phyloP scores from a whole-genome alignment of 1,284 basidiomycete genomes.

The Ceratobasidium sp. region DNA sequence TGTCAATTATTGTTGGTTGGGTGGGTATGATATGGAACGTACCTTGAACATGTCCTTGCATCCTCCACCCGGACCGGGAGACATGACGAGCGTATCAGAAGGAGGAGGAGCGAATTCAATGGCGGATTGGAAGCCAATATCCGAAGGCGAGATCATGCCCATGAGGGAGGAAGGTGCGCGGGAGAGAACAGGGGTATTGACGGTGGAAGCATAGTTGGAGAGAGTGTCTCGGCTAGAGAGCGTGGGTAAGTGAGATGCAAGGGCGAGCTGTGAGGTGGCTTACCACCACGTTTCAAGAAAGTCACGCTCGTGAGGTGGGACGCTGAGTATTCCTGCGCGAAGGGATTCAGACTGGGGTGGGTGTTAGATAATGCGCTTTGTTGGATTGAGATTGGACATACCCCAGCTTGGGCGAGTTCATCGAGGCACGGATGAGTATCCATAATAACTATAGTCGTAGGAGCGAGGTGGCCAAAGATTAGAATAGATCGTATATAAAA shows the following conservation, averaged over 20 bases:
- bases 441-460: constrained; percentile 3
- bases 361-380: background rate
- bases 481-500: background rate
- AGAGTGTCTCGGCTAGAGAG: constrained; percentile 7
- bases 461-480: too few species aligned
- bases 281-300: constrained; percentile 31
- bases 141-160: constrained; percentile 11
- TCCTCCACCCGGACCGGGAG: constrained; percentile 18
- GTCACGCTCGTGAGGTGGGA: constrained; percentile 20
- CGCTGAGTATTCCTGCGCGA: constrained; percentile 3
- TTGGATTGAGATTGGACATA: background rate
- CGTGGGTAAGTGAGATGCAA: background rate
- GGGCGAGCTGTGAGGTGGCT: too few species aligned
- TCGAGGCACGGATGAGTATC: constrained; percentile 16
- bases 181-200: constrained; percentile 32
- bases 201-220: constrained; percentile 33
- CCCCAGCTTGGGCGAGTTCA: constrained; percentile 20
- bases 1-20: background rate
- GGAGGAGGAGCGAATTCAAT: background rate
- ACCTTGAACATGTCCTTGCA: constrained; percentile 16
- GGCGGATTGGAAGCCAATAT: background rate
- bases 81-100: constrained; percentile 7
- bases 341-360: constrained; percentile 11
- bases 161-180: constrained; percentile 15
- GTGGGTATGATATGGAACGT: background rate